phyloP scores from a whole-genome alignment of 768 basidiomycete species.

The Tephrocybe sp. region DNA sequence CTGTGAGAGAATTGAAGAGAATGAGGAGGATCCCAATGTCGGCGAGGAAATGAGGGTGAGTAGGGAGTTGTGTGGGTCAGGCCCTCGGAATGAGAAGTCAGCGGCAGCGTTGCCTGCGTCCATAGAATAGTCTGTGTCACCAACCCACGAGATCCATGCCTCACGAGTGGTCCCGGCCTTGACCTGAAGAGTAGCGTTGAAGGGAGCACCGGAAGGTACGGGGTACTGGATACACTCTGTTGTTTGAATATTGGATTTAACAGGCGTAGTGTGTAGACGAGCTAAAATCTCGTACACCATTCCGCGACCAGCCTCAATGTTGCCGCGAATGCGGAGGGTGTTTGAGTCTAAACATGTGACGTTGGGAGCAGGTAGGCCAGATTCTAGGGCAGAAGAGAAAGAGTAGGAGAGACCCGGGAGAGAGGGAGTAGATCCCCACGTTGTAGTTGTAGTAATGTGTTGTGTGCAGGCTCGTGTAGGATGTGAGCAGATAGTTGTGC shows the following conservation, averaged over 20 bases:
- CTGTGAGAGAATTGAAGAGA: constrained; percentile 36
- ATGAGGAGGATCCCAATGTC: constrained; percentile 24
- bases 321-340: constrained; percentile 55
- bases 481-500: constrained; percentile 61
- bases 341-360: constrained; percentile 56
- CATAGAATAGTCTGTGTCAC: constrained; percentile 69
- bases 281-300: constrained; percentile 71
- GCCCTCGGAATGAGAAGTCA: constrained; percentile 60
- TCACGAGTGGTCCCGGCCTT: constrained; percentile 39
- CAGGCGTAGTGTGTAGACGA: constrained; percentile 31
- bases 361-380: constrained; percentile 51
- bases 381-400: constrained; percentile 44
- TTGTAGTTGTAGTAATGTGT: constrained; percentile 38
- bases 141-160: constrained; percentile 69
- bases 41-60: constrained; percentile 33
- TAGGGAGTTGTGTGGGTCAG: constrained; percentile 54
- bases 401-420: constrained; percentile 45
- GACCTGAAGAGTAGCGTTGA: constrained; percentile 48
- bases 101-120: constrained; percentile 54
- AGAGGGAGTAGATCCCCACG: constrained; percentile 4
- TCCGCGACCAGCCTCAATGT: constrained; percentile 43
- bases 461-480: constrained; percentile 61
- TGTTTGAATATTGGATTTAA: constrained; percentile 16
- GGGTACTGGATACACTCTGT: constrained; percentile 32
- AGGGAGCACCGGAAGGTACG: constrained; percentile 26